Evolutionary conservation across 441 rosid genomes (phyloP).

Genomic region (Eugenia klotzschiana): DNA sequence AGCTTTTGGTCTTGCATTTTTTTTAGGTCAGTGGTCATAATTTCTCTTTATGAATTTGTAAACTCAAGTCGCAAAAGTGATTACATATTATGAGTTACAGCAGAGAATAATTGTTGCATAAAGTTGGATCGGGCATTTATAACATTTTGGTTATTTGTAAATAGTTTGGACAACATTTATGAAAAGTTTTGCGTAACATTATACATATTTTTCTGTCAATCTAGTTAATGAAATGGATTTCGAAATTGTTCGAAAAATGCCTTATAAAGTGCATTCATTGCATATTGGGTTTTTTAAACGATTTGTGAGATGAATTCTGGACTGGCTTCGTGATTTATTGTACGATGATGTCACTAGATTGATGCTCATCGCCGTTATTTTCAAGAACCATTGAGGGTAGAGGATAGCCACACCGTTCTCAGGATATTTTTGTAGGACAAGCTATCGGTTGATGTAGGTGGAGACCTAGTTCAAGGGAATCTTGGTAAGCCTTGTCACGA

Average conservation of each 20-base stretch:
- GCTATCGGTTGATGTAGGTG: accelerated
- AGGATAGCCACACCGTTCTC: neutral
- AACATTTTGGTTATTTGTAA: neutral
- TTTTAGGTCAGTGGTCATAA: neutral
- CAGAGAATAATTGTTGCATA: neutral
- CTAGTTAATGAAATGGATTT: neutral
- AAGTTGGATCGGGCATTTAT: neutral
- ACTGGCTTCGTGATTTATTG: neutral
- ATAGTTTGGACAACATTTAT: neutral
- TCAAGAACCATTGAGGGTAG: neutral
- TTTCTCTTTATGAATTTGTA: neutral
- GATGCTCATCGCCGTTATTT: too few relatives aligned
- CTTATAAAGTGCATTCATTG: neutral
- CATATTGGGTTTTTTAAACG: neutral
- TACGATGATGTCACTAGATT: neutral
- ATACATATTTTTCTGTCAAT: neutral
- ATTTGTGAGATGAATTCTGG: neutral
- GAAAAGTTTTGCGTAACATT: neutral
- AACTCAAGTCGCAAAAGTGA: neutral
- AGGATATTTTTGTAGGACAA: neutral
- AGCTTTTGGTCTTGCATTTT: neutral
- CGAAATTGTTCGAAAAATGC: neutral
- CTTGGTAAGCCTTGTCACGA: neutral
- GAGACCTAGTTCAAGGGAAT: neutral
- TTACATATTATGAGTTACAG: accelerated